phyloP scores from a whole-genome alignment of 495 filamentous ascomycete species.

The Letharia lupina region DNA sequence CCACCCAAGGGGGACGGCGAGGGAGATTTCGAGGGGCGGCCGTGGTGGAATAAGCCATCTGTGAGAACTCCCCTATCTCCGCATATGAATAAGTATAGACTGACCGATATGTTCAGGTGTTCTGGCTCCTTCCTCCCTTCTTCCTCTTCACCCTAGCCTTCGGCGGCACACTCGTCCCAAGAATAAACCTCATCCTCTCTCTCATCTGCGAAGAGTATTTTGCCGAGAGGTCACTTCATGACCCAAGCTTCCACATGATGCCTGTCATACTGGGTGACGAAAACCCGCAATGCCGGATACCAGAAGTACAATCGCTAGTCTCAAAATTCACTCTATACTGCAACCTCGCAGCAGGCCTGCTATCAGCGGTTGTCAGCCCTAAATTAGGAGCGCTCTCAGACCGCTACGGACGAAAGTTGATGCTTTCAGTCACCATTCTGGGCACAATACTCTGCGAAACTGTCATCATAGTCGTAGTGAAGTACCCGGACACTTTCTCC shows the following conservation, averaged over 20 bases:
- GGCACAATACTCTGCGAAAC: conserved; percentile 63
- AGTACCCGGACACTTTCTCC: conserved; percentile 58
- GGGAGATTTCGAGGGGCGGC: conserved; percentile 53
- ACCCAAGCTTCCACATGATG: conserved; percentile 52
- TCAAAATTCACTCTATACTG: conserved; percentile 69
- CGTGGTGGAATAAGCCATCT: conserved; percentile 66
- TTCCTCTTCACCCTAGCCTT: conserved; percentile 71
- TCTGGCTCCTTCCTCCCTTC: conserved; percentile 71
- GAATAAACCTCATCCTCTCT: conserved; percentile 67
- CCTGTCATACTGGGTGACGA: conserved; percentile 58
- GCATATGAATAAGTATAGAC: conserved; percentile 6
- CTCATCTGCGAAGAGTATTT: conserved; percentile 78
- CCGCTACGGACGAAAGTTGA: conserved; percentile 66
- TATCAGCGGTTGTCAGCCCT: conserved; percentile 69
- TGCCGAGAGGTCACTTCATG: conserved; percentile 44
- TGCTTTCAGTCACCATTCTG: conserved; percentile 58
- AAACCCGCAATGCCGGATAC: conserved; percentile 60
- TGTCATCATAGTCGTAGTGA: conserved; percentile 67
- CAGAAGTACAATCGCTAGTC: conserved; percentile 64
- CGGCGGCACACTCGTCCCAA: conserved; percentile 72
- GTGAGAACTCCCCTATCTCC: conserved; percentile 37
- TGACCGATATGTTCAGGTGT: conserved; percentile 48
- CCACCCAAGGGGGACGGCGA: conserved; percentile 35
- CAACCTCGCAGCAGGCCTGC: conserved; percentile 58
- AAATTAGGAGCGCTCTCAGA: conserved; percentile 81